These are phyloP conservation scores for Hyparrhenia diplandra DNA, from an alignment of 176 grass and related monocot genomes.

Conservation along the genomic window DNA sequence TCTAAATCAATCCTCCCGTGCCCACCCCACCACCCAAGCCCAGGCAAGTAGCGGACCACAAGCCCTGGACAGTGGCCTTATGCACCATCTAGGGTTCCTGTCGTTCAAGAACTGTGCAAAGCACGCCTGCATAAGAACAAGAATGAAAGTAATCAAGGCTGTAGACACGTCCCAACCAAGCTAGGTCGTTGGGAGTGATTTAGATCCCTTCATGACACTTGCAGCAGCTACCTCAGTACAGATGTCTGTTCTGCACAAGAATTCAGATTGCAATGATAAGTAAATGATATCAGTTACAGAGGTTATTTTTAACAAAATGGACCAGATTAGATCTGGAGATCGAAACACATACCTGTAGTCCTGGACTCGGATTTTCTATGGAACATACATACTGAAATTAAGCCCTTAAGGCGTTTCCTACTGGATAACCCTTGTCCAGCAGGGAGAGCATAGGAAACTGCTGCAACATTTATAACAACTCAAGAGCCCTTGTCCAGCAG, in stretches of 20 bases:
- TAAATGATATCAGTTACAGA: background rate
- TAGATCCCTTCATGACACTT: background rate
- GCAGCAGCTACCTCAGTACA: background rate
- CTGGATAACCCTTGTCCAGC: background rate
- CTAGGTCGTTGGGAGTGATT: background rate
- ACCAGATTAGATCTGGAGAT: background rate
- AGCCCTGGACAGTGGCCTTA: background rate
- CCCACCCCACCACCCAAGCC: background rate
- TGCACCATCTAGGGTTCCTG: background rate
- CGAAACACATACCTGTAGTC: background rate
- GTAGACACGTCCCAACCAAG: background rate
- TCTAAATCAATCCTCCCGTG: conserved; percentile 4
- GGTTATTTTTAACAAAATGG: background rate
- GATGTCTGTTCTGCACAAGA: background rate
- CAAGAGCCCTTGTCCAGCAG: background rate
- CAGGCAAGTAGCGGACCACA: background rate
- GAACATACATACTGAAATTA: background rate
- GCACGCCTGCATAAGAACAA: background rate
- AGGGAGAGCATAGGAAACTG: background rate
- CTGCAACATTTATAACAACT: conserved; percentile 14
- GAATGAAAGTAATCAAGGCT: background rate
- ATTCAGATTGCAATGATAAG: background rate
- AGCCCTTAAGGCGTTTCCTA: background rate
- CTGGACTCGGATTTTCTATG: background rate
- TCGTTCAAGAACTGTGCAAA: conserved; percentile 5